These are phyloP conservation scores for Astrothelium macrocarpum DNA, from an alignment of 495 filamentous ascomycete genomes.

Conservation along the genomic window DNA sequence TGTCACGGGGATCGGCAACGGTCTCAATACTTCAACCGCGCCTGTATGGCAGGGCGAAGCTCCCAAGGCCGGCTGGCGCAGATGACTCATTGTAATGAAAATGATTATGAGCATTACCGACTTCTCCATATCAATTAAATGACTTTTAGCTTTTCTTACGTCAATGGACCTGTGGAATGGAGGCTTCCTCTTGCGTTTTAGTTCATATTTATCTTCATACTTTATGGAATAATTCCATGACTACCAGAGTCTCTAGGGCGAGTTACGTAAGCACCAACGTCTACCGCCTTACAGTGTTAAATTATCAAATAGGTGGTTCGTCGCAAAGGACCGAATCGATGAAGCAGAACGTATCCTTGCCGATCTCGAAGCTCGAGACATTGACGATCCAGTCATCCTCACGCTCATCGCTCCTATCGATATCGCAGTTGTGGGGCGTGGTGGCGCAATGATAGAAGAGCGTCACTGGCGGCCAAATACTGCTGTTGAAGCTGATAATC, in stretches of 20 bases:
- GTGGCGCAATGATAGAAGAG: no score
- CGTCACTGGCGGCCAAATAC: no score
- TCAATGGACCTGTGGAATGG: slow-evolving; percentile 40
- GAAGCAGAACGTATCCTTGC: slow-evolving; percentile 43
- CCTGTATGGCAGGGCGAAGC: slow-evolving; percentile 60
- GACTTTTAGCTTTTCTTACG: slow-evolving; percentile 47
- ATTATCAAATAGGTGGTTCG: slow-evolving; percentile 35
- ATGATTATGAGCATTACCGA: slow-evolving; percentile 53
- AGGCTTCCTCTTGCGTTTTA: slow-evolving; percentile 51
- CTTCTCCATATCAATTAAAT: slow-evolving; percentile 48
- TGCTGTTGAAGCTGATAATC: no score
- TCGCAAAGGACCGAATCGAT: slow-evolving; percentile 35
- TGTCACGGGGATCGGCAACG: slow-evolving; percentile 49
- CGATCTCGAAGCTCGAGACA: slow-evolving; percentile 37
- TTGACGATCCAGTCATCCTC: slow-evolving; percentile 41
- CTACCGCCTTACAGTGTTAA: slow-evolving; percentile 3
- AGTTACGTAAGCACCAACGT: slow-evolving; percentile 13
- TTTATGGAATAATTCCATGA: slow-evolving; percentile 43
- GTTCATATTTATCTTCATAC: slow-evolving; percentile 46
- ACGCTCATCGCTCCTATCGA: no score
- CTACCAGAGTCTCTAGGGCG: slow-evolving; percentile 47
- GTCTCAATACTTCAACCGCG: slow-evolving; percentile 54
- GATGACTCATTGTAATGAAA: slow-evolving; percentile 52
- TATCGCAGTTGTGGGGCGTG: no score
- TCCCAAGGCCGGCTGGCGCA: slow-evolving; percentile 47